A percentile compares a stretch with the other conserved stretches of the same genome.
Evolutionary conservation across 208 protist genomes (phyloP).

Genomic region (Leishmania arabica): DNA sequence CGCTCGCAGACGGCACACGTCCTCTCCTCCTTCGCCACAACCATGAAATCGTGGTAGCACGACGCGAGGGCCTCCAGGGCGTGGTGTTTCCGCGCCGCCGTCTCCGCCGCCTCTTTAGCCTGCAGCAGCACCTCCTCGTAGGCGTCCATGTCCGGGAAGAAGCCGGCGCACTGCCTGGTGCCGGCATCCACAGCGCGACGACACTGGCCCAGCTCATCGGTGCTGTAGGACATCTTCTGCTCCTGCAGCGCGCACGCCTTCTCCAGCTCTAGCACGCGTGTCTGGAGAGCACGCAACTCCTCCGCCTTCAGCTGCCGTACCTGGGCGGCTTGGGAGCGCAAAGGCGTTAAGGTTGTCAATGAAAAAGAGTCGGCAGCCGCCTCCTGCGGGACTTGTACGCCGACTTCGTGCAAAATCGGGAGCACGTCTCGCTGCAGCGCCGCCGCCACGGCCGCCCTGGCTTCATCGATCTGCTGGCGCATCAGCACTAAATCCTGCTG

Average conservation of each 20-base stretch:
- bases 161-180: conserved; percentile 7
- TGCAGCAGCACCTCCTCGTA: conserved; percentile 44
- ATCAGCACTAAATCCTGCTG: conserved; percentile 47
- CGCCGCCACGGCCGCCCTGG: conserved; percentile 25
- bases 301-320: conserved; percentile 32
- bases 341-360: conserved; percentile 10
- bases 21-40: conserved; percentile 39
- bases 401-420: conserved; percentile 34
- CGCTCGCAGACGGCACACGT: conserved; percentile 72
- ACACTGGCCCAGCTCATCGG: conserved; percentile 28
- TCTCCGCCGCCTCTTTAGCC: conserved; percentile 31
- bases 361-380: conserved; percentile 11
- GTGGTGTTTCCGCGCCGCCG: conserved; percentile 36
- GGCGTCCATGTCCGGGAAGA: conserved; percentile 28
- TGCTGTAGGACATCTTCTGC: conserved; percentile 30
- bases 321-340: conserved; percentile 22
- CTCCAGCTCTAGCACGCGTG: conserved; percentile 33
- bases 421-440: conserved; percentile 40
- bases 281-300: conserved; percentile 34
- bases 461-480: conserved; percentile 45
- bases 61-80: conserved; percentile 47
- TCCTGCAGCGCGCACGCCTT: conserved; percentile 37
- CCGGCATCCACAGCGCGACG: conserved; percentile 4
- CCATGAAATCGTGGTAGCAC: conserved; percentile 68
- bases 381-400: conserved; percentile 12